phyloP scores from a whole-genome alignment of 139 green algal species.

The Chlorella sp. region DNA sequence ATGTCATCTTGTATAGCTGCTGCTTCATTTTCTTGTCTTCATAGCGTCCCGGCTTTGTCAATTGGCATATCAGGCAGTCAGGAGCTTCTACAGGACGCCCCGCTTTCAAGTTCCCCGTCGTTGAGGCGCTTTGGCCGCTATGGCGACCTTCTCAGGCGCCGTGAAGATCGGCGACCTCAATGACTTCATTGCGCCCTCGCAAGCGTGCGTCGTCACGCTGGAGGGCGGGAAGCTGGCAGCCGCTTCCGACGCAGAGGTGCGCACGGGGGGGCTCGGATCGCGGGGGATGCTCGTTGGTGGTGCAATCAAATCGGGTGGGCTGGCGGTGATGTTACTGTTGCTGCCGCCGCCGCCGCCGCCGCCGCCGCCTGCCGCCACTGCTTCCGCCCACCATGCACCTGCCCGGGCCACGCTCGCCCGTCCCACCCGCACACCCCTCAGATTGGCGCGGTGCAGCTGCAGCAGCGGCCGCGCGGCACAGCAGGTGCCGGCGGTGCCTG shows the following conservation, averaged over 20 bases:
- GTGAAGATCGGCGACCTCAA: conserved; percentile 90
- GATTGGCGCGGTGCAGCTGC: conserved; percentile 44
- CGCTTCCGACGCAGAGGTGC: conserved; percentile 4
- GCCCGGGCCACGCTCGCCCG: not conserved
- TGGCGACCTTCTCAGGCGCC: conserved; percentile 74
- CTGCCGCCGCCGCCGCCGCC: not conserved
- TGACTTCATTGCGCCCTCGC: conserved; percentile 94
- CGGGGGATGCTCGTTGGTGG: not conserved
- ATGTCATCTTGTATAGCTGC: not conserved
- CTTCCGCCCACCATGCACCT: not conserved
- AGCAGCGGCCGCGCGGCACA: not conserved
- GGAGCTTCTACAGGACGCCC: too few species aligned
- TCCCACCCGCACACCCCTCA: not conserved
- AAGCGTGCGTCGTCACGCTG: conserved; percentile 90
- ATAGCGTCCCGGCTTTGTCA: not conserved
- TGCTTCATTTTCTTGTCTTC: not conserved
- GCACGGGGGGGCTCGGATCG: not conserved
- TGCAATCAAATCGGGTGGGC: too few species aligned
- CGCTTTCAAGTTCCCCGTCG: too few species aligned
- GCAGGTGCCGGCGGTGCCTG: conserved; percentile 29
- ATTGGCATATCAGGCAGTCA: too few species aligned
- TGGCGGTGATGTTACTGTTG: not conserved
- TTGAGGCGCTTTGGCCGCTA: not conserved
- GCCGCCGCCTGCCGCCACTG: not conserved
- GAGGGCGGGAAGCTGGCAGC: conserved; percentile 40